These are phyloP conservation scores for Vigna hirtella DNA, from an alignment of 306 rosid genomes.

Conservation along the genomic window DNA sequence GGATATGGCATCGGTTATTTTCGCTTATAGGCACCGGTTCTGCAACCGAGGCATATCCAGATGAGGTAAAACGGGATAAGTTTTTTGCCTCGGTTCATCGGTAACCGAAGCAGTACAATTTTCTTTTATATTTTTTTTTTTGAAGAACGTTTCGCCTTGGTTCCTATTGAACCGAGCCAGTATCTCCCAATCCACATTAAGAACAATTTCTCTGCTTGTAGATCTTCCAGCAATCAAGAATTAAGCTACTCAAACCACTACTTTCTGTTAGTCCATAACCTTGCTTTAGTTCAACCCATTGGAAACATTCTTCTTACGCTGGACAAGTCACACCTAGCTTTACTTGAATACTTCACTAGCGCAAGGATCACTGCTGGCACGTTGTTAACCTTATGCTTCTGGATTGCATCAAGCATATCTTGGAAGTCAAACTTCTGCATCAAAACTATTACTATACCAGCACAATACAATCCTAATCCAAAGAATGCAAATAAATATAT, in stretches of 20 bases:
- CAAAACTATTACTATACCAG: slow-evolving; percentile 62
- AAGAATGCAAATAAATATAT: slow-evolving; percentile 78
- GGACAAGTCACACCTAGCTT: slow-evolving; percentile 56
- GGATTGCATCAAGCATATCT: slow-evolving; percentile 67
- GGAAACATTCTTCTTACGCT: slow-evolving; percentile 77
- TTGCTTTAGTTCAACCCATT: slow-evolving; percentile 75
- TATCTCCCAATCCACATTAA: no score
- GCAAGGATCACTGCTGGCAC: slow-evolving; percentile 76
- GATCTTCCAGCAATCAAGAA: no score
- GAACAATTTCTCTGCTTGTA: no score
- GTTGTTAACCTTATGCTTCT: slow-evolving; percentile 64
- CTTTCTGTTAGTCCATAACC: slow-evolving; percentile 94
- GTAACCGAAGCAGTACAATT: no score
- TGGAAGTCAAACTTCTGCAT: slow-evolving; percentile 71
- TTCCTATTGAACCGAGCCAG: no score
- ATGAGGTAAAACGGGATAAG: no score
- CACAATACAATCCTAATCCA: slow-evolving; percentile 67
- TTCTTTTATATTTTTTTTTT: no score
- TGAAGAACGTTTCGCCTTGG: no score
- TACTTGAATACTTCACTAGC: slow-evolving; percentile 62
- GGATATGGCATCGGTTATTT: no score
- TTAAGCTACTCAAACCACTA: slow-evolving; percentile 34
- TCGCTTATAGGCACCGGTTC: no score
- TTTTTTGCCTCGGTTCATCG: no score
- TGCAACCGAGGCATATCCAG: no score